Evolutionary conservation across 176 grass and related monocot genomes (phyloP).

Genomic region (Carex scoparia): DNA sequence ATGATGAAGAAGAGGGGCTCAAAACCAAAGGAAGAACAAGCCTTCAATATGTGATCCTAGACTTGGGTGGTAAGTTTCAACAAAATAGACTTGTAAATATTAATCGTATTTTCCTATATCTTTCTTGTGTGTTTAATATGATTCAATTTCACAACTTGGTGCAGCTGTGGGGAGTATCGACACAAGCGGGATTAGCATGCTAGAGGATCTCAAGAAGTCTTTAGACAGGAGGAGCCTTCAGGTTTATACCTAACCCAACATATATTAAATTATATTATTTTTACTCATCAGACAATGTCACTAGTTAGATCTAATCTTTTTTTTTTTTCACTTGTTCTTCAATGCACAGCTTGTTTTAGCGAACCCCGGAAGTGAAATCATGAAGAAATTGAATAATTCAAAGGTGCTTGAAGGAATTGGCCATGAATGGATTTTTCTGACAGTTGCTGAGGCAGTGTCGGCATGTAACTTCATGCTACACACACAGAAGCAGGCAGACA

Average conservation of each 20-base stretch:
- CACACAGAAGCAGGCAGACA: slow-evolving; percentile 28
- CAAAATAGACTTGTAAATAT: not conserved
- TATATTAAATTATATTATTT: not conserved
- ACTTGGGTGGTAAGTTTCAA: slow-evolving; percentile 69
- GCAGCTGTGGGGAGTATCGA: slow-evolving; percentile 76
- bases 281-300: not conserved
- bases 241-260: slow-evolving; percentile 34
- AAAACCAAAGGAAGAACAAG: slow-evolving; percentile 40
- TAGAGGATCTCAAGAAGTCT: slow-evolving; percentile 53
- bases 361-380: slow-evolving; percentile 67
- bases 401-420: slow-evolving; percentile 53
- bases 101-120: not conserved
- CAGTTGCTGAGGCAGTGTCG: slow-evolving; percentile 48
- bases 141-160: not conserved
- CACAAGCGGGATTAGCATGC: slow-evolving; percentile 55
- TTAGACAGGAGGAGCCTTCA: slow-evolving; percentile 48
- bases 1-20: slow-evolving; percentile 69
- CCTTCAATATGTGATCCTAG: slow-evolving; percentile 72
- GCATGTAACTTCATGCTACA: slow-evolving; percentile 40
- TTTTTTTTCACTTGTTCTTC: not conserved
- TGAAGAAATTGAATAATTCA: slow-evolving; percentile 69
- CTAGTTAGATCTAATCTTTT: not conserved
- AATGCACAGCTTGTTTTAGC: slow-evolving; percentile 58
- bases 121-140: not conserved
- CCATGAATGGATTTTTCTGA: slow-evolving; percentile 69